phyloP scores from a whole-genome alignment of 352 stramenopile genomes.

The Thraustochytrium striatum region DNA sequence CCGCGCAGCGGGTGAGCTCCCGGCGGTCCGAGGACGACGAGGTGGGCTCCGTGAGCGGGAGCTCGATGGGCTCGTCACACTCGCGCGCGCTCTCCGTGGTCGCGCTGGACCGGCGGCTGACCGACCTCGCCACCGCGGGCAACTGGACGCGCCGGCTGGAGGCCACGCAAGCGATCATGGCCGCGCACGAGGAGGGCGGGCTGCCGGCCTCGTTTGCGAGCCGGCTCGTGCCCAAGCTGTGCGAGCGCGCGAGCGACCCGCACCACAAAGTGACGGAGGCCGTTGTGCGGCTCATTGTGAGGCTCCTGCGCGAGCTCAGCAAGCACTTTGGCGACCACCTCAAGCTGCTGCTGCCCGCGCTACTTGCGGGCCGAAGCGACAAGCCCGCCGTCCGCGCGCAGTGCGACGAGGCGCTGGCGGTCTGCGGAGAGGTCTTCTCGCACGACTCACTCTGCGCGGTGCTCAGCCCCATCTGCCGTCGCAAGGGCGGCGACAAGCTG shows the following conservation, averaged over 20 bases:
- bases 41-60: no score
- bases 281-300: constrained; percentile 4
- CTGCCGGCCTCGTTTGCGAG: not conserved
- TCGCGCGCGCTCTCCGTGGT: no score
- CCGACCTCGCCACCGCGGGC: constrained; percentile 3
- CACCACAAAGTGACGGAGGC: constrained; percentile 36
- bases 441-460: not conserved
- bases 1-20: no score
- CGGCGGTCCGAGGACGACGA: no score
- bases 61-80: no score
- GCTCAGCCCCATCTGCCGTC: constrained; percentile 13
- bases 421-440: constrained; percentile 4
- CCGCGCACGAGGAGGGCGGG: not conserved
- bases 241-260: not conserved
- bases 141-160: constrained; percentile 27
- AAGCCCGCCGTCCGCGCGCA: not conserved
- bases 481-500: constrained; percentile 27
- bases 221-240: constrained; percentile 1
- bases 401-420: not conserved
- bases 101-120: not conserved
- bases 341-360: constrained; percentile 9
- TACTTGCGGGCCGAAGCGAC: constrained; percentile 20
- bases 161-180: constrained; percentile 13
- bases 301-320: constrained; percentile 4
- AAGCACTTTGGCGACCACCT: constrained; percentile 39